Conservation (phyloP, 805 yeast species). For the Hanseniaspora hatyaiensis region DNA sequence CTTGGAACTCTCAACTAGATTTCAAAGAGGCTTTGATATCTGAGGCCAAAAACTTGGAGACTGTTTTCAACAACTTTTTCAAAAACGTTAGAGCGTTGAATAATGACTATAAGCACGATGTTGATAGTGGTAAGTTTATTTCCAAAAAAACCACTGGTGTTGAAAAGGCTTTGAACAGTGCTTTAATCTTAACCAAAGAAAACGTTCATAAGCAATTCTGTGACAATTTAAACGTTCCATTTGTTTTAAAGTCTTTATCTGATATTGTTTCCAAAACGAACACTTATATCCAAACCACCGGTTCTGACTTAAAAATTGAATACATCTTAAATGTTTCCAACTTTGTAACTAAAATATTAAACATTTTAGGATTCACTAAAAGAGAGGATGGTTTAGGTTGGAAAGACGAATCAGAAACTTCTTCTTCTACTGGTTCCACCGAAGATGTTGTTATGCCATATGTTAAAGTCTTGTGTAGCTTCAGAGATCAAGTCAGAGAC, state of each 20-base stretch:
- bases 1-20: constrained; percentile 88
- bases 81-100: constrained; percentile 73
- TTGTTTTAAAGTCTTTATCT: constrained; percentile 50
- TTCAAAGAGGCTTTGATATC: constrained; percentile 69
- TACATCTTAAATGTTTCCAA: constrained; percentile 50
- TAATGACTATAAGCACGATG: constrained; percentile 46
- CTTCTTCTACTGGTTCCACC: constrained; percentile 20
- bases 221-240: constrained; percentile 77
- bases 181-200: constrained; percentile 41
- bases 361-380: constrained; percentile 63
- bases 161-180: constrained; percentile 47
- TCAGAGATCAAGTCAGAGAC: constrained; percentile 71
- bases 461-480: constrained; percentile 60
- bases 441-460: constrained; percentile 75
- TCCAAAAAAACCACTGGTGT: constrained; percentile 47
- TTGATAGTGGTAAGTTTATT: constrained; percentile 39
- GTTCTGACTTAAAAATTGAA: constrained; percentile 47
- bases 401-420: constrained; percentile 36
- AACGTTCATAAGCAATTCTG: constrained; percentile 69
- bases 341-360: constrained; percentile 61
- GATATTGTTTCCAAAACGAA: constrained; percentile 65
- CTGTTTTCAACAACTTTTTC: constrained; percentile 70
- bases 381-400: constrained; percentile 72
- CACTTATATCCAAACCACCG: constrained; percentile 52
- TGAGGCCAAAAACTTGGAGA: constrained; percentile 69